Evolutionary conservation across 495 filamentous ascomycete species (phyloP), one percentile per base, ranked within the genome.

Genomic region (Trichoderma reesei): DNA sequence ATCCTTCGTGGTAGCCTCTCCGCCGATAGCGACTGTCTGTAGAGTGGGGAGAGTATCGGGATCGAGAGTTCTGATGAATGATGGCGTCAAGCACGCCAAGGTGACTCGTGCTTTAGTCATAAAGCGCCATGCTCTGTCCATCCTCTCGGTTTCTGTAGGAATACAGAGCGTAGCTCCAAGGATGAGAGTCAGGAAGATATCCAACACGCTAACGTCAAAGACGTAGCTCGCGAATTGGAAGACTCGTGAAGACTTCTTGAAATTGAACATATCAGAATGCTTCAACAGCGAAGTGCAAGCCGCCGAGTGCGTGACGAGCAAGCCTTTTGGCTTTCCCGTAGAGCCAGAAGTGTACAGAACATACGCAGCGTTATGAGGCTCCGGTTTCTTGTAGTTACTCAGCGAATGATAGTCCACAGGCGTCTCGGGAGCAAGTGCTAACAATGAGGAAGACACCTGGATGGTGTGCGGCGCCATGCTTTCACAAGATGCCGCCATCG

Each of bases 221-320:
- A 79, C 81, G 62, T 79, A 83, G 60, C 79, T 78, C 10, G 82
- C 78, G 61, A 82, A 86, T 65, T 86, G 82, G 11, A 86, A 68
- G 1, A 78, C 71, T 1, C 77, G 66, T 7, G 77, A 56, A 33
- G 20, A 11, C 34, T 56, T 56, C 84, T 66, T 0, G 62, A 61
- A 0, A 78, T 76, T 1, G 82, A 71, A 14, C 72, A 68, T n/a
- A 66, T 67, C 0, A 20, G n/a, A 36, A 74, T 61, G 34, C 2
- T 20, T 9, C 9, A 20, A 26, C 8, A 46, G 34, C 3, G 37
- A 7, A 20, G 60, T 61, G 2, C 37, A 39, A 18, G 14, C 14
- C 9, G 60, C 60, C 8, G 60, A 61, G 60, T 61, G 60, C 1
- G 36, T 5, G 11, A 61, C n/a, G 20, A 41, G 5, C n/a, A 61